Conservation (phyloP, 2,329 filamentous ascomycete genomes). For the Aspergillus sp. region DNA sequence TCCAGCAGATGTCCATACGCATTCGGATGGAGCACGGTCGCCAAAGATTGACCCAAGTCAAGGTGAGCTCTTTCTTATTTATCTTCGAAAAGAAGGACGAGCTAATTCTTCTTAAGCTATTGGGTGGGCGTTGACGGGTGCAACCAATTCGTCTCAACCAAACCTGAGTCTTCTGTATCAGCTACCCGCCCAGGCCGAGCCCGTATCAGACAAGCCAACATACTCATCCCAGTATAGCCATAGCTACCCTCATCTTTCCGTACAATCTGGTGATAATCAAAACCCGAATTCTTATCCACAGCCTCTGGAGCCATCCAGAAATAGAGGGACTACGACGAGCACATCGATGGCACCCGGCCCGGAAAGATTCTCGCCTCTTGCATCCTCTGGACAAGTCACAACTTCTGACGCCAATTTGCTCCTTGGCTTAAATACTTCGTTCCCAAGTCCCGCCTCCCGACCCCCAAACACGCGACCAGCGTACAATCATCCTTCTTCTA, state of each 20-base stretch:
- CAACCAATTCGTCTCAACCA: conserved; percentile 80
- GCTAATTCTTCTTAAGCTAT: conserved; percentile 59
- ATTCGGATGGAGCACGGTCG: conserved; percentile 41
- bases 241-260: conserved; percentile 27
- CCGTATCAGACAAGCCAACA: conserved; percentile 30
- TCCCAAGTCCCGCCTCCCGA: conserved; percentile 25
- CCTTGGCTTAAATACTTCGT: conserved; percentile 54
- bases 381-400: conserved; percentile 46
- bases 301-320: conserved; percentile 35
- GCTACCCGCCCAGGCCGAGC: conserved; percentile 44
- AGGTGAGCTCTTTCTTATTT: conserved; percentile 42
- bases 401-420: conserved; percentile 44
- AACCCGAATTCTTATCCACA: conserved; percentile 31
- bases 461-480: conserved; percentile 26
- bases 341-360: conserved; percentile 25
- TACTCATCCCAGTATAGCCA: conserved; percentile 36
- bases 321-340: conserved; percentile 20
- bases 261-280: conserved; percentile 25
- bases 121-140: conserved; percentile 85
- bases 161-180: conserved; percentile 82
- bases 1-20: conserved; percentile 29
- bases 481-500: conserved; percentile 24
- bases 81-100: background rate
- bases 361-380: conserved; percentile 35
- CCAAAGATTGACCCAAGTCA: conserved; percentile 54